Percentiles rank a stretch among this genome's conserved stretches.
phyloP scores from a whole-genome alignment of 2,329 filamentous ascomycete species.

The Fusarium protoensiforme region DNA sequence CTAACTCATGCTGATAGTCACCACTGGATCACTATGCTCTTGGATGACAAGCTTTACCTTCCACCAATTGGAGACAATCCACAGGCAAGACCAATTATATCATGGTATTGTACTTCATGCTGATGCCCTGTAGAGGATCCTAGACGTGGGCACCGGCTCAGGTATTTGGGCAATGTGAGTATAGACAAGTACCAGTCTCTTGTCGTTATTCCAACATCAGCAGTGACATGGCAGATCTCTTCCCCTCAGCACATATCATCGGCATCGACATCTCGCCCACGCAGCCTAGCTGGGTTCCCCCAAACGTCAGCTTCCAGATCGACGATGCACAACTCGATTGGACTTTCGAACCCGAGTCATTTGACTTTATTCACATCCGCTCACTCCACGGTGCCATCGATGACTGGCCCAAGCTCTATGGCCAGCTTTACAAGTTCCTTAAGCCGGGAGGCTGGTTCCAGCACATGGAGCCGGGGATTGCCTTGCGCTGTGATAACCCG shows the following conservation, averaged over 20 bases:
- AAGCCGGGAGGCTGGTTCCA: conserved; percentile 1
- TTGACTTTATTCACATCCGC: neutral
- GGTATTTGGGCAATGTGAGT: conserved; percentile 1
- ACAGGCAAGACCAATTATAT: neutral
- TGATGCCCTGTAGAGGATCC: neutral
- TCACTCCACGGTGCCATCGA: neutral
- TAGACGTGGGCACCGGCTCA: neutral
- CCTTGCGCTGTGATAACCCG: neutral
- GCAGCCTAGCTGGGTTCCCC: neutral
- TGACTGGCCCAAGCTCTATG: neutral
- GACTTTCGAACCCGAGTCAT: neutral
- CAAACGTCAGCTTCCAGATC: conserved; percentile 1
- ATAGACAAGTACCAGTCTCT: neutral
- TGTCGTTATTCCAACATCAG: neutral
- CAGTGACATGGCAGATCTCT: neutral
- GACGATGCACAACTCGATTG: neutral
- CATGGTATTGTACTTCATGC: neutral
- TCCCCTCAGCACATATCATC: neutral
- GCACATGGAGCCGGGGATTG: neutral
- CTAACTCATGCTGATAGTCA: neutral
- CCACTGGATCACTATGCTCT: conserved; percentile 11
- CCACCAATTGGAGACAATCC: conserved; percentile 10
- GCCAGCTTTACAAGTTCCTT: neutral
- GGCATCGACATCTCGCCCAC: neutral
- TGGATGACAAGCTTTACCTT: conserved; percentile 3